A percentile compares a stretch with the other conserved stretches of the same genome.
Evolutionary conservation across 164 flowering plant species (phyloP).

Genomic region (Sedum album): DNA sequence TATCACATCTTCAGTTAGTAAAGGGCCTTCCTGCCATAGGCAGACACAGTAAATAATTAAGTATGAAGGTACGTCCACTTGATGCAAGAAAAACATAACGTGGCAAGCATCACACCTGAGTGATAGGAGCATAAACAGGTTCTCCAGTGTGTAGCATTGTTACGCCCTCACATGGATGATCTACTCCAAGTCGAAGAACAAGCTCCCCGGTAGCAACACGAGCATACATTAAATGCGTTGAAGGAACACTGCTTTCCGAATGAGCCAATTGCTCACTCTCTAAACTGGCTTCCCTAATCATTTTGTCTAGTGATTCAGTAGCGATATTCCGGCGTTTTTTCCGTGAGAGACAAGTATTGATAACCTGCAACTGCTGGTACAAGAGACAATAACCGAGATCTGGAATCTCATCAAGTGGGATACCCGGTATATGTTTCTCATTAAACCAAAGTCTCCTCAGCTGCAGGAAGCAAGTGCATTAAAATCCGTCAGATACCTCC

Average conservation of each 20-base stretch:
- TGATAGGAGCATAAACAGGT: constrained; percentile 67
- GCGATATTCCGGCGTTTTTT: constrained; percentile 58
- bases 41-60: constrained; percentile 8
- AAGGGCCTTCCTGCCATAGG: constrained; percentile 65
- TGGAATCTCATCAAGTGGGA: constrained; percentile 67
- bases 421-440: constrained; percentile 60
- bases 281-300: constrained; percentile 32
- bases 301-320: constrained; percentile 53
- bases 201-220: constrained; percentile 55
- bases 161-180: constrained; percentile 40
- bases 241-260: constrained; percentile 19
- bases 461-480: constrained; percentile 36
- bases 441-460: constrained; percentile 75
- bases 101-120: constrained; percentile 54
- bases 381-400: constrained; percentile 76
- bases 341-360: constrained; percentile 86
- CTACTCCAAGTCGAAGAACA: constrained; percentile 74
- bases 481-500: neutral
- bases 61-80: neutral
- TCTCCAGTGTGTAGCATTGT: constrained; percentile 90
- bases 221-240: constrained; percentile 43
- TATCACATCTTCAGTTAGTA: constrained; percentile 88
- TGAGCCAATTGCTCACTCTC: constrained; percentile 24
- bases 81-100: neutral
- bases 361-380: constrained; percentile 84